Conservation (phyloP, 352 stramenopile species). For the Globisporangium carolinianum region DNA sequence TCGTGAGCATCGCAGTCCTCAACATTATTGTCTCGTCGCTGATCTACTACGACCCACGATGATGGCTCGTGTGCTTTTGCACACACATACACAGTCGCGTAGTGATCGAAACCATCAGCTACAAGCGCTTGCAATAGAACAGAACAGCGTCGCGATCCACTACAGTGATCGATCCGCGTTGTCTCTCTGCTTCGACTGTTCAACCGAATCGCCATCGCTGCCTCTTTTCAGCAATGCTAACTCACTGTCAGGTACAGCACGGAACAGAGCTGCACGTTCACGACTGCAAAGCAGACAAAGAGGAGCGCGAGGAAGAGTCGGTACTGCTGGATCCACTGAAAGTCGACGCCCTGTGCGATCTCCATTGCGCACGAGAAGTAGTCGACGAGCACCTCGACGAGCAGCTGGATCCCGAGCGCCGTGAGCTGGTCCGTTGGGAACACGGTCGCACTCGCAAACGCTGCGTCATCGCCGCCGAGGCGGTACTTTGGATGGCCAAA, state of each 20-base stretch:
- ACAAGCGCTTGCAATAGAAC: no score
- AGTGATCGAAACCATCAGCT: no score
- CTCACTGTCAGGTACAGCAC: slow-evolving; percentile 4
- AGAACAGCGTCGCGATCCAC: no score
- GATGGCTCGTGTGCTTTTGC: background rate
- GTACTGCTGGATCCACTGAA: slow-evolving; percentile 3
- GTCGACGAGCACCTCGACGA: slow-evolving; percentile 8
- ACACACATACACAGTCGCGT: no score
- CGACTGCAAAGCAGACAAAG: slow-evolving; percentile 3
- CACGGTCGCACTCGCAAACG: background rate
- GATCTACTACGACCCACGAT: slow-evolving; percentile 10
- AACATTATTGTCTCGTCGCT: slow-evolving; percentile 26
- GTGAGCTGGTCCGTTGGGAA: background rate
- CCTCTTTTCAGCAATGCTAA: background rate
- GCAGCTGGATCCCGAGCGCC: slow-evolving; percentile 1
- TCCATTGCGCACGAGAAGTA: slow-evolving; percentile 8
- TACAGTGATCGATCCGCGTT: no score
- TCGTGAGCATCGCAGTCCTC: slow-evolving; percentile 20
- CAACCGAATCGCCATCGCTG: no score
- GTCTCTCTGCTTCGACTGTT: no score
- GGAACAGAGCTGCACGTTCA: slow-evolving; percentile 12
- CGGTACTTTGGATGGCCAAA: slow-evolving; percentile 25
- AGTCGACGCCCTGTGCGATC: slow-evolving; percentile 6
- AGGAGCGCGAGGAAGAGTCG: slow-evolving; percentile 4
- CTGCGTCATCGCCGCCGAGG: background rate